Evolutionary conservation across 305 asterid genomes (phyloP).

Genomic region (Fraxinus platypoda): DNA sequence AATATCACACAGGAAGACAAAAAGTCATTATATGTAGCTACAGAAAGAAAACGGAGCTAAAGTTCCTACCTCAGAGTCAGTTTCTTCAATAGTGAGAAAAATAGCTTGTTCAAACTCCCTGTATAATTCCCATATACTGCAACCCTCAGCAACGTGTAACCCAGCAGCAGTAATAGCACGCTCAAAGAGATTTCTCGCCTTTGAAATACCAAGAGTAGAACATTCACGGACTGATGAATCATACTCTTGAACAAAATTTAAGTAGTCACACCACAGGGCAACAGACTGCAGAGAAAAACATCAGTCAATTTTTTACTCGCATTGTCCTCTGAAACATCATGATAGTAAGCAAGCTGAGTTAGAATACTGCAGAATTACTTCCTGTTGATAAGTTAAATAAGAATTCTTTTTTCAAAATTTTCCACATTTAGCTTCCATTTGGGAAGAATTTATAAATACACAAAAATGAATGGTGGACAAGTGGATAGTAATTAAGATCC

Average conservation of each 20-base stretch:
- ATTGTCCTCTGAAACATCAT: slow-evolving; percentile 16
- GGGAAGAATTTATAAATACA: background rate
- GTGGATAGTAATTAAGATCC: background rate
- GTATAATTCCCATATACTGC: slow-evolving; percentile 78
- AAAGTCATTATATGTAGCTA: background rate
- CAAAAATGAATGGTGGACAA: background rate
- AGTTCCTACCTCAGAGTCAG: slow-evolving; percentile 53
- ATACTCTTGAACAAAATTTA: slow-evolving; percentile 72
- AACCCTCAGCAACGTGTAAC: slow-evolving; percentile 79
- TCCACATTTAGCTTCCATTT: background rate
- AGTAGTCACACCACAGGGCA: slow-evolving; percentile 84
- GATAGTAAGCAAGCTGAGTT: slow-evolving; percentile 9
- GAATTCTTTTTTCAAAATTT: background rate
- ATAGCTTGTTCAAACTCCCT: slow-evolving; percentile 80
- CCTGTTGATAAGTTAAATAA: background rate
- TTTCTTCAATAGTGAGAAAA: slow-evolving; percentile 51
- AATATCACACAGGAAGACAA: background rate
- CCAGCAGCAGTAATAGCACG: slow-evolving; percentile 89
- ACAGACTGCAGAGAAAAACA: slow-evolving; percentile 66
- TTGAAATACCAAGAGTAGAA: slow-evolving; percentile 64
- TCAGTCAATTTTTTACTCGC: slow-evolving; percentile 20
- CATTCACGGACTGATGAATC: slow-evolving; percentile 58
- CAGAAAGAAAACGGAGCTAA: slow-evolving; percentile 13
- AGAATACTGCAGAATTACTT: slow-evolving; percentile 4
- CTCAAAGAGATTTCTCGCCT: slow-evolving; percentile 79